phyloP scores from a whole-genome alignment of 805 yeast genomes.

The Suhomyces faveliae region DNA sequence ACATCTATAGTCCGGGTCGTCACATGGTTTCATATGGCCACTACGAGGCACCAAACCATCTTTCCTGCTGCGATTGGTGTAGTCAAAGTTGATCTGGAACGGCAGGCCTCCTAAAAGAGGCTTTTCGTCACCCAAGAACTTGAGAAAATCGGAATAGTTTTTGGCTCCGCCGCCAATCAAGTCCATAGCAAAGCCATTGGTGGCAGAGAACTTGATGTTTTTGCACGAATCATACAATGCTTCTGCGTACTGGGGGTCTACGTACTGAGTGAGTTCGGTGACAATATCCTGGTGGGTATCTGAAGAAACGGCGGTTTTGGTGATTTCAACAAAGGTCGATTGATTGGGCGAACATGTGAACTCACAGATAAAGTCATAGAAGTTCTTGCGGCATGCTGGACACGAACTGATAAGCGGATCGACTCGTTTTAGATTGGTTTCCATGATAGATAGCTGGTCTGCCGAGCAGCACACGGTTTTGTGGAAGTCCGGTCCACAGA shows the following conservation, averaged over 20 bases:
- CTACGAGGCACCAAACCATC: conserved; percentile 21
- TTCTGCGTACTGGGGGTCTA: conserved; percentile 59
- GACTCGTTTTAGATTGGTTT: conserved; percentile 38
- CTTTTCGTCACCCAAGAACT: conserved; percentile 91
- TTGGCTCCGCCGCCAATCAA: conserved; percentile 96
- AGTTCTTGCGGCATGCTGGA: conserved; percentile 90
- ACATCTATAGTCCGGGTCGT: conserved; percentile 66
- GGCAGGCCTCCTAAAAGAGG: conserved; percentile 95
- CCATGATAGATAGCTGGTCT: conserved; percentile 57
- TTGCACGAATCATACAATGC: conserved; percentile 81
- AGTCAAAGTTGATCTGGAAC: conserved; percentile 80
- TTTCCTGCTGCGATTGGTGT: conserved; percentile 27
- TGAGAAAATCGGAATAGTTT: conserved; percentile 66
- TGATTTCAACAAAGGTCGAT: conserved; percentile 67
- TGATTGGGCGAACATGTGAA: conserved; percentile 91
- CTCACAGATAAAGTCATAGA: conserved; percentile 77
- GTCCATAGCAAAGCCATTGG: conserved; percentile 96
- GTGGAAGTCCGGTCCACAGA: conserved; percentile 73
- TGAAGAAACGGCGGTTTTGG: conserved; percentile 47
- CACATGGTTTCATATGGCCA: conserved; percentile 50
- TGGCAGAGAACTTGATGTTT: conserved; percentile 86
- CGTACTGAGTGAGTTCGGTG: conserved; percentile 63
- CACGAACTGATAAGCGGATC: conserved; percentile 50
- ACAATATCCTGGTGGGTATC: conserved; percentile 60
- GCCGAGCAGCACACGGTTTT: conserved; percentile 63